Base-by-base conservation (phyloP, 2,329 filamentous ascomycete genomes). In the Endothia cerciana region DNA sequence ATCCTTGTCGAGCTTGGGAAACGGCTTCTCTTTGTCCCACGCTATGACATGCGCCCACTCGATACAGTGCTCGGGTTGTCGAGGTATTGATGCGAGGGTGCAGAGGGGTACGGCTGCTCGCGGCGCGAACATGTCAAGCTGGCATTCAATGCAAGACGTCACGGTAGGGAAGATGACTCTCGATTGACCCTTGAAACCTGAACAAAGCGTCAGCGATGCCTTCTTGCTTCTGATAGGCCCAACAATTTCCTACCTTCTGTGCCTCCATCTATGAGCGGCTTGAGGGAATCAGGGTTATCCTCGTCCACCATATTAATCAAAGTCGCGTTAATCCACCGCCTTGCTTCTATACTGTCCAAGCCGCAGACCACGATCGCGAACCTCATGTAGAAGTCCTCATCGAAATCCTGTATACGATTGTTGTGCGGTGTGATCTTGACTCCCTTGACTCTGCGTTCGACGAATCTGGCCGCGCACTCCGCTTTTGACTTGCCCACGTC, bases 41-140 rank as follows among this genome's bases (percentile, higher is more conserved):
- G 95, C 95, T 69, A 99, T 97, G 74, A 98, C 91, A 76, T 98
- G 94, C 0, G 95, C 96, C 95, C 95, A 99, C 80, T 99, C 95
- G 74, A 99, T 92, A 77, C 95, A 99, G 80, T 99, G 95, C 77
- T 98, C 94, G 0, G 95, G 95, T 75, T 99, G 95, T 17, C 95
- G 91, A 11, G 95, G 95, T 71, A 99, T 98, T 22, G 93, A 96
- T 19, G 95, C 95, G 65, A 99, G 89, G 3, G 95, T 99, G 78
- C 95, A 99, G 36, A 99, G 89, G 0, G 95, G 95, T 0, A 99
- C 94, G 17, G 95, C 93, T n/a, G 93, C 92, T 62, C 94, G 88
- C n/a, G 95, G 96, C 0, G 95, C 94, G 77, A 98, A 94, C 91
- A 99, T 97, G 76, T 98, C 95, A 36, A 99, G 87, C 75, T 99